Percentiles rank a stretch among this genome's conserved stretches.
These are phyloP conservation scores for Claviceps quebecensis DNA, from an alignment of 2,329 filamentous ascomycete species.

Conservation along the genomic window DNA sequence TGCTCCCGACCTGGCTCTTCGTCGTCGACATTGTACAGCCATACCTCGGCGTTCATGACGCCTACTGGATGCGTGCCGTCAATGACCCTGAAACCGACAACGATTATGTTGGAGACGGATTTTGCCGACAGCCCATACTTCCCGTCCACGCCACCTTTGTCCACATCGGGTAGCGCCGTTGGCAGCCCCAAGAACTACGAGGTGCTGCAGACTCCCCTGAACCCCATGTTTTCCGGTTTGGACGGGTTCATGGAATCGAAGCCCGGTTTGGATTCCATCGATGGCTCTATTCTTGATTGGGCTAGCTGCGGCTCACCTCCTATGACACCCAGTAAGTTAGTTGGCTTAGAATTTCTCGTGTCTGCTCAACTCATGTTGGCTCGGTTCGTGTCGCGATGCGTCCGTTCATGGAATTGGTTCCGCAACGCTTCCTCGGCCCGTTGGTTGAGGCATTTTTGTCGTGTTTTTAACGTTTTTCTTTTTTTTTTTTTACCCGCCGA, in stretches of 20 bases:
- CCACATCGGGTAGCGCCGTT: conserved; percentile 68
- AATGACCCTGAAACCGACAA: conserved; percentile 37
- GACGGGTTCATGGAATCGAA: conserved; percentile 52
- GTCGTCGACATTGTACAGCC: conserved; percentile 39
- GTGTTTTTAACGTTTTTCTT: background rate
- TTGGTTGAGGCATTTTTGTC: background rate
- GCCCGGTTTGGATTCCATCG: conserved; percentile 56
- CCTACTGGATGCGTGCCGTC: conserved; percentile 64
- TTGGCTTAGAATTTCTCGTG: conserved; percentile 11
- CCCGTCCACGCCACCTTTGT: conserved; percentile 77
- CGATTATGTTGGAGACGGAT: conserved; percentile 67
- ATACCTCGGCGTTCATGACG: conserved; percentile 51
- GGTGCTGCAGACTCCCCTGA: conserved; percentile 68
- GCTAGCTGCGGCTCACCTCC: conserved; percentile 65
- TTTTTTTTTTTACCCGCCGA: background rate
- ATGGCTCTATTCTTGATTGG: conserved; percentile 68
- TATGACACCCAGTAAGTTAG: conserved; percentile 79
- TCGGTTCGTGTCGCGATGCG: background rate
- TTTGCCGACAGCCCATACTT: conserved; percentile 57
- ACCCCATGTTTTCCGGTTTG: conserved; percentile 61
- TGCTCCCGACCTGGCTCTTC: conserved; percentile 54
- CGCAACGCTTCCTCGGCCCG: background rate
- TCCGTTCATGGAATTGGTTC: background rate
- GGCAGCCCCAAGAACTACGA: conserved; percentile 75
- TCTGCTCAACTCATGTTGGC: background rate